Evolutionary conservation across 1,284 basidiomycete genomes (phyloP), one percentile per base, ranked within the genome.

Genomic region (Cutaneotrichosporon sp.): DNA sequence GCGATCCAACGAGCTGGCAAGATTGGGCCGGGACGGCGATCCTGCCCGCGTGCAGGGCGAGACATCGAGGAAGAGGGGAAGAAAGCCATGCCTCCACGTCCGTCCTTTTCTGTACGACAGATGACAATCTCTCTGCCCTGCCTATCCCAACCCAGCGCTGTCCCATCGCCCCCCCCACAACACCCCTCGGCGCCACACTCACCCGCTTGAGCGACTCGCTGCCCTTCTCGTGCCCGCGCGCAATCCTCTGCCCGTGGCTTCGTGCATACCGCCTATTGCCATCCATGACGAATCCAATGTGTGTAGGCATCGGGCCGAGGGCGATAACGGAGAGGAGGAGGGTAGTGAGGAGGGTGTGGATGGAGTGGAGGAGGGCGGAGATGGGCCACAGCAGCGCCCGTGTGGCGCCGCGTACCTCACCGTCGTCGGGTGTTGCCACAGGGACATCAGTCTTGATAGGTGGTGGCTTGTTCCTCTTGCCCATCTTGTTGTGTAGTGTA

Each of bases 201-300:
- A 96, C 94, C 79, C 88, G 82, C 72, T 89, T 85, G 63, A 99
- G 81, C 5, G 91, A 89, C 56, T 87, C 81, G 77, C 94, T 98
- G 0, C 97, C 97, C 56, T 89, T 88, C 6, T 85, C 82, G 79
- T 99, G 97, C 0, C 97, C 96, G 65, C 91, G 83, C 38, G 83
- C 81, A 10, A 91, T 85, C 36, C 85, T 79, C 75, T 87, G 85
- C 7, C 88, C 86, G 22, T 86, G 83, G 68, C 79, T 83, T n/a
- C 90, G 85, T 0, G 97, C 96, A 76, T 91, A 97, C 6, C 97
- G 85, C 59, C 97, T 84, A 79, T 99, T 99, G 5, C 97, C 97
- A 73, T 99, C 97, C 93, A 99, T 97, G 42, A 97, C 90, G 76
- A 99, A 96, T 2, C 91, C 95, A 50, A 99, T 86, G 83, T 99